Evolutionary conservation across 495 filamentous ascomycete species (phyloP).

Genomic region (Daldinia concentrica): DNA sequence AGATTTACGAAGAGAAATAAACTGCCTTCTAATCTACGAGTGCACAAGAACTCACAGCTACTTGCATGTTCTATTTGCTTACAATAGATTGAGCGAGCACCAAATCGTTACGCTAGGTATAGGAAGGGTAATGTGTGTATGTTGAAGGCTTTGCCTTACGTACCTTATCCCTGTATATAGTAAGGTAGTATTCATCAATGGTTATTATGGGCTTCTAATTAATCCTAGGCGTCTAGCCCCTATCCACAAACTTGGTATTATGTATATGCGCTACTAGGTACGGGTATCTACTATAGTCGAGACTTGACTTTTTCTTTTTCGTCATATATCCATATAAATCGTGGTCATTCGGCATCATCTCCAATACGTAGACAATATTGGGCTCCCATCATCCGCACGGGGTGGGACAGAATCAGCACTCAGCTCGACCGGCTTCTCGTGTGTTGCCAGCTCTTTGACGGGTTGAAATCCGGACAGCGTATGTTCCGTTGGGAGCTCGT

Average conservation of each 20-base stretch:
- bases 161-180: not conserved
- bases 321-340: not conserved
- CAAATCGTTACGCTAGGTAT: not conserved
- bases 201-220: not conserved
- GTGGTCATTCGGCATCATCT: not conserved
- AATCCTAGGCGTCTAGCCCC: not conserved
- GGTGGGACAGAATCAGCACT: conserved; percentile 25
- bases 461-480: conserved; percentile 19
- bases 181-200: not conserved
- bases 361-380: conserved; percentile 11
- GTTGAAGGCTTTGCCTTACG: not conserved
- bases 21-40: conserved; percentile 28
- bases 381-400: conserved; percentile 6
- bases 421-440: conserved; percentile 37
- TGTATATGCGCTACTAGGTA: not conserved
- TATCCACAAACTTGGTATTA: not conserved
- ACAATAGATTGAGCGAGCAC: not conserved
- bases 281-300: conserved; percentile 14
- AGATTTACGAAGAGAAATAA: conserved; percentile 44
- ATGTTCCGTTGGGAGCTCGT: conserved; percentile 31
- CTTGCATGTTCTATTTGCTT: not conserved
- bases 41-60: not conserved
- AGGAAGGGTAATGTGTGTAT: not conserved
- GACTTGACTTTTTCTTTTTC: not conserved
- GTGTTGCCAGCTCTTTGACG: conserved; percentile 32